Percentiles rank a stretch among this genome's conserved stretches.
phyloP scores from a whole-genome alignment of 2,329 filamentous ascomycete genomes.

The Colletotrichum nymphaeae region DNA sequence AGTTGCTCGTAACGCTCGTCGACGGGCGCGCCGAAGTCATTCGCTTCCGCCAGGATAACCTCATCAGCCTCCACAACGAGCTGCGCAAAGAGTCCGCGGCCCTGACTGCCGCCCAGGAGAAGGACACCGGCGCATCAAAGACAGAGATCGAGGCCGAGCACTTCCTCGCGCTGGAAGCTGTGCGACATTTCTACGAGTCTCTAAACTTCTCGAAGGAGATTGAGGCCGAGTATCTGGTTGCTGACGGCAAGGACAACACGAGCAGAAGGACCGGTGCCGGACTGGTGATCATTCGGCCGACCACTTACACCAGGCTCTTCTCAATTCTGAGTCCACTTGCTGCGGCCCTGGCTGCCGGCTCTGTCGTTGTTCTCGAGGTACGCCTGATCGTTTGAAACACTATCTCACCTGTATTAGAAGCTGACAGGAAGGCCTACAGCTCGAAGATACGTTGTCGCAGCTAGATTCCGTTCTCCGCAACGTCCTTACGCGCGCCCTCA shows the following conservation, averaged over 20 bases:
- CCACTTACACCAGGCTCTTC: constrained; percentile 40
- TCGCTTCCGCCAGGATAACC: constrained; percentile 57
- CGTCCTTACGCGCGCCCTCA: constrained; percentile 18
- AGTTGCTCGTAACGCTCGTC: constrained; percentile 52
- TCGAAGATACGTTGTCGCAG: constrained; percentile 25
- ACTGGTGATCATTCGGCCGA: constrained; percentile 42
- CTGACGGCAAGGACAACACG: constrained; percentile 25
- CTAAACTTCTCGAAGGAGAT: constrained; percentile 46
- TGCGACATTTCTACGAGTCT: constrained; percentile 52
- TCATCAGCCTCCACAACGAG: constrained; percentile 53
- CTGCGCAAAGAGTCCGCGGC: constrained; percentile 48
- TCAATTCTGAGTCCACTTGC: constrained; percentile 40
- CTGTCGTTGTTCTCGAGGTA: constrained; percentile 44
- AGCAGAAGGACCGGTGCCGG: constrained; percentile 28
- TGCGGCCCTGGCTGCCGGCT: constrained; percentile 43
- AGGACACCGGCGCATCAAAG: constrained; percentile 46
- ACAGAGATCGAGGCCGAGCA: constrained; percentile 50
- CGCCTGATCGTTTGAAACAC: constrained; percentile 33
- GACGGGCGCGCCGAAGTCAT: constrained; percentile 57
- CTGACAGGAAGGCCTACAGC: constrained; percentile 8
- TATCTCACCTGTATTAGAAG: background rate
- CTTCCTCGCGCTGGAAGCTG: constrained; percentile 49
- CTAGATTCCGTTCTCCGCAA: constrained; percentile 23
- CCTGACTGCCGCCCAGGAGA: constrained; percentile 52
- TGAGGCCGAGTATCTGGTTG: constrained; percentile 39